Base-by-base conservation (phyloP, 805 yeast species). In the Kuraishia ogatae region DNA sequence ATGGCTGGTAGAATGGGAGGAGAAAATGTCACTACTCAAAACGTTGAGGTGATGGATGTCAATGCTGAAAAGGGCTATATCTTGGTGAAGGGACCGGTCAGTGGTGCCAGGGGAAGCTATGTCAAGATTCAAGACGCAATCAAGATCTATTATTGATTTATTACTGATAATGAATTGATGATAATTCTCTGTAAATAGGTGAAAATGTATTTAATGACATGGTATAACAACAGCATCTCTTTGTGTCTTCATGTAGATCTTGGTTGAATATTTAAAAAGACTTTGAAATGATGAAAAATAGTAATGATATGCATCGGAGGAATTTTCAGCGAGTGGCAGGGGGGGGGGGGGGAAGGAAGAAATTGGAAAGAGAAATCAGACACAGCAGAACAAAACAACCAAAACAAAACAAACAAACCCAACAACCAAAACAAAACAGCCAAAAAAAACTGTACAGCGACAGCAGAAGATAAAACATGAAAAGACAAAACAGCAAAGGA, bases 1-100 rank as follows among this genome's bases (percentile, higher is more conserved):
- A 93, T 94, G 99, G 96, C 98, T 43, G 99, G 99, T 60, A 88
- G 89, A 70, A 86, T 92, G 94, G 99, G 99, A 61, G 85, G 82
- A 58, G 77, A 80, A 55, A 77, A 75, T 62, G 80, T 81, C 58
- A 93, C 98, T 2, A 80, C 83, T 24, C 87, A 84, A 68, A 92
- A 90, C 68, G 77, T 84, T 24, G 78, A 84, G 66, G 85, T 94
- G 22, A 74, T 94, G 65, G 87, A 87, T 66, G 85, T 85, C 11
- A 92, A 89, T 67, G 90, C 85, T 50, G 91, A 80, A 53, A 82
- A 84, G 55, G 97, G 96, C 11, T 84, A 89, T 55, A 74, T 94
- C 53, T 74, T 92, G 53, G 85, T 92, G 50, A 88, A 88, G 73
- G 99, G 99, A 43, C 84, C 87, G 57, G 89, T 94, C 50, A 90